A percentile compares a stretch with the other conserved stretches of the same genome.
These are phyloP conservation scores for Arxiozyma slooffiae DNA, from an alignment of 1,139 yeast species.

Conservation along the genomic window DNA sequence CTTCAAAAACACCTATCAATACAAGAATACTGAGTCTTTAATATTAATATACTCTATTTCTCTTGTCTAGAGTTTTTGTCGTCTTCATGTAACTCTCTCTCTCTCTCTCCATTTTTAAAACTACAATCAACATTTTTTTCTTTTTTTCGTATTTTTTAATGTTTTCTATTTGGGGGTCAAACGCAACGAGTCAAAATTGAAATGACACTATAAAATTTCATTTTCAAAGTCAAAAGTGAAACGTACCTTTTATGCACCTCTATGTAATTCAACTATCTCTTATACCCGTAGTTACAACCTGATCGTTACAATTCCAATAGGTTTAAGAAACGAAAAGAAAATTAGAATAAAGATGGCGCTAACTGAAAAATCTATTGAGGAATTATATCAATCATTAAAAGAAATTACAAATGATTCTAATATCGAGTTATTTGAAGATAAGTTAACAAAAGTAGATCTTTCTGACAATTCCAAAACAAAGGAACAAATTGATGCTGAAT, in stretches of 20 bases:
- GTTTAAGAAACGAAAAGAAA: neutral
- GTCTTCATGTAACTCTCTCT: no score
- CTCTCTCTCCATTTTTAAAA: neutral
- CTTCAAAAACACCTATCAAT: no score
- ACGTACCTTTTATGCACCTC: neutral
- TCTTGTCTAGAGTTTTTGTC: no score
- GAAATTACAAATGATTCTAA: constrained; percentile 17
- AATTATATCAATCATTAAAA: constrained; percentile 15
- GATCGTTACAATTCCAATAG: neutral
- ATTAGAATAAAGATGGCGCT: neutral
- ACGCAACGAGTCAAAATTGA: neutral
- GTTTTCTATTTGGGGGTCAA: no score
- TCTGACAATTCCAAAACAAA: neutral
- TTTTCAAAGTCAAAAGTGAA: no score
- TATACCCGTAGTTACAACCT: neutral
- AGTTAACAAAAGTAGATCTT: constrained; percentile 8
- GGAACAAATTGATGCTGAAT: neutral
- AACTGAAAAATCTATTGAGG: constrained; percentile 13
- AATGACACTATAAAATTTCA: neutral
- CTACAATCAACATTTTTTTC: neutral
- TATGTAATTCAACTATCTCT: no score
- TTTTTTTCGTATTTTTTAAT: no score
- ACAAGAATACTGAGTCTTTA: no score
- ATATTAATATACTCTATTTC: no score
- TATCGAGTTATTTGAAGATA: constrained; percentile 18